Evolutionary conservation across 2,329 filamentous ascomycete genomes (phyloP).

Genomic region (Torrubiella hemipterigena): DNA sequence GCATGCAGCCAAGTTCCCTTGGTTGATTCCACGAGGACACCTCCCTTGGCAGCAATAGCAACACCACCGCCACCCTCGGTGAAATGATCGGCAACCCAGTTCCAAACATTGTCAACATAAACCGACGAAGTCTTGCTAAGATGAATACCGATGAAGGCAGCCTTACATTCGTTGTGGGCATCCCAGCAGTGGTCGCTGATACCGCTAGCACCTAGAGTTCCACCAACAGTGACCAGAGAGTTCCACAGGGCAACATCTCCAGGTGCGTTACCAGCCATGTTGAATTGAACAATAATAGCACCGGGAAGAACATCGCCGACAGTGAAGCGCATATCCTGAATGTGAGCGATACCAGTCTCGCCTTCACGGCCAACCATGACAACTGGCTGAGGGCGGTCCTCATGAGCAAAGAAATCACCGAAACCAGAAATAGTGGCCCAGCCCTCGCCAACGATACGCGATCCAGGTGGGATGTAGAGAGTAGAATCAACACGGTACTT

Average conservation of each 20-base stretch:
- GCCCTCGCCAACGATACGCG: conserved; percentile 41
- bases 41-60: conserved; percentile 35
- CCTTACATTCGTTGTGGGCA: conserved; percentile 26
- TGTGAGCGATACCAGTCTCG: conserved; percentile 34
- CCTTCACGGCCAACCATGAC: conserved; percentile 15
- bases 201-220: conserved; percentile 23
- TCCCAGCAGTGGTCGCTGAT: conserved; percentile 24
- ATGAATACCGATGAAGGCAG: conserved; percentile 35
- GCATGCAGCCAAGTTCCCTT: conserved; percentile 36
- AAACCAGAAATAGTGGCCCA: conserved; percentile 36
- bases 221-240: conserved; percentile 32
- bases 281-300: conserved; percentile 31
- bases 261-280: conserved; percentile 29
- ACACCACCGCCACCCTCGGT: conserved; percentile 30
- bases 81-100: conserved; percentile 34
- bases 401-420: conserved; percentile 28
- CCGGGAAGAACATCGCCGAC: conserved; percentile 30
- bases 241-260: conserved; percentile 41
- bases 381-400: conserved; percentile 32
- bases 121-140: conserved; percentile 18
- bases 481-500: conserved; percentile 15
- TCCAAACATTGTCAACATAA: conserved; percentile 14
- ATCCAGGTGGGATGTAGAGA: conserved; percentile 19
- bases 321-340: conserved; percentile 40
- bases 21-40: conserved; percentile 32